phyloP scores from a whole-genome alignment of 139 green algal genomes.

The Chlorella sp. region DNA sequence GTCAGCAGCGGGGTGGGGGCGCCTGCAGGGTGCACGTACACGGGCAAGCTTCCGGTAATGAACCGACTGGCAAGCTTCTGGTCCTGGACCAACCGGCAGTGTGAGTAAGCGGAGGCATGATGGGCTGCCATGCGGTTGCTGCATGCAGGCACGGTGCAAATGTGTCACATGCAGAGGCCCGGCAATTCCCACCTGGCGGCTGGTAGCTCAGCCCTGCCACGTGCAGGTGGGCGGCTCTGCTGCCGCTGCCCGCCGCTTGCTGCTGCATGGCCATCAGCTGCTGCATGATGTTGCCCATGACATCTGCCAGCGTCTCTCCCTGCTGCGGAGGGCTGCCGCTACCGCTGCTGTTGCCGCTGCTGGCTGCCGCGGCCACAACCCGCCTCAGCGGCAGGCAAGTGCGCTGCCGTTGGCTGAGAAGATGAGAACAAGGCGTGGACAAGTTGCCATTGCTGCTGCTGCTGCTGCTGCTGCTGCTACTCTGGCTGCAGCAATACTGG shows the following conservation, averaged over 20 bases:
- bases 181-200: neutral
- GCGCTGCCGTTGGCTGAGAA: no score
- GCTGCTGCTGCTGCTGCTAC: slow-evolving; percentile 20
- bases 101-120: no score
- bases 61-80: no score
- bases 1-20: slow-evolving; percentile 70
- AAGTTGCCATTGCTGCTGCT: neutral
- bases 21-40: slow-evolving; percentile 65
- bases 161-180: no score
- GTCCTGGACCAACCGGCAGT: no score
- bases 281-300: slow-evolving; percentile 49
- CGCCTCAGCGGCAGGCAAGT: neutral
- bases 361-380: neutral
- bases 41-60: no score
- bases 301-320: slow-evolving; percentile 24
- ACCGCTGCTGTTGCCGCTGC: neutral
- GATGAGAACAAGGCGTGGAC: no score
- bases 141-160: no score
- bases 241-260: neutral
- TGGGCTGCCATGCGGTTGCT: neutral
- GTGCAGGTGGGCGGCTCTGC: slow-evolving; percentile 15
- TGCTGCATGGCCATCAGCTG: neutral
- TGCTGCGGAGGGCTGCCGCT: neutral
- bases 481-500: neutral
- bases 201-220: neutral